These are phyloP conservation scores for Leccinum brunneo-olivaceum DNA, from an alignment of 1,284 basidiomycete species.

Conservation along the genomic window DNA sequence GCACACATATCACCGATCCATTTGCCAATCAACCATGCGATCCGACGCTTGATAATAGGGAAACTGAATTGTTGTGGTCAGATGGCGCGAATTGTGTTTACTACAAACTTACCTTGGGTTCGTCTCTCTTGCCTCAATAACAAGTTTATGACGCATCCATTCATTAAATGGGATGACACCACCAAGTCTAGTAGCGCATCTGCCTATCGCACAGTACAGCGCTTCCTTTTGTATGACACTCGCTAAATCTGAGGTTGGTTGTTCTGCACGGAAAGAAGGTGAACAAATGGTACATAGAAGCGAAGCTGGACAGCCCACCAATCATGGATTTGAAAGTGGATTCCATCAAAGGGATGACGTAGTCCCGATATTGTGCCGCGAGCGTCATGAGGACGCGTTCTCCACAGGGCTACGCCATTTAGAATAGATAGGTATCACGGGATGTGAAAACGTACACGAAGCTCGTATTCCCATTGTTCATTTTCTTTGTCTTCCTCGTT, in stretches of 20 bases:
- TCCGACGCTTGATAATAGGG: conserved; percentile 81
- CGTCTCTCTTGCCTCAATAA: conserved; percentile 49
- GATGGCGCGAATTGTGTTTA: conserved; percentile 8
- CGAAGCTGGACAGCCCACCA: conserved; percentile 34
- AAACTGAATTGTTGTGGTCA: conserved; percentile 43
- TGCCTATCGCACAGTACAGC: conserved; percentile 81
- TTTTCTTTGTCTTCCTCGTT: conserved; percentile 80
- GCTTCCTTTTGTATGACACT: conserved; percentile 78
- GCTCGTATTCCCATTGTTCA: conserved; percentile 84
- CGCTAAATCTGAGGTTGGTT: conserved; percentile 50
- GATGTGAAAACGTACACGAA: conserved; percentile 48
- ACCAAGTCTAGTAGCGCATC: conserved; percentile 67
- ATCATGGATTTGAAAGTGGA: conserved; percentile 49
- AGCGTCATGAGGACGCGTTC: conserved; percentile 82
- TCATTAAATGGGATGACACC: conserved; percentile 58
- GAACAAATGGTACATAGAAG: conserved; percentile 2
- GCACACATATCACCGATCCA: conserved; percentile 68
- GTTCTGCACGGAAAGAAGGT: conserved; percentile 33
- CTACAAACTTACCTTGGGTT: conserved; percentile 46
- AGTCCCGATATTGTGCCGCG: conserved; percentile 65
- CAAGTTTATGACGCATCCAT: conserved; percentile 58
- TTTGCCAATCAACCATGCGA: conserved; percentile 86
- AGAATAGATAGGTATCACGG: conserved; percentile 4
- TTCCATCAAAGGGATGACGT: conserved; percentile 68
- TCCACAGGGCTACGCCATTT: conserved; percentile 67